Base-by-base conservation (phyloP, 805 yeast genomes). In the Yarrowia deformans region DNA sequence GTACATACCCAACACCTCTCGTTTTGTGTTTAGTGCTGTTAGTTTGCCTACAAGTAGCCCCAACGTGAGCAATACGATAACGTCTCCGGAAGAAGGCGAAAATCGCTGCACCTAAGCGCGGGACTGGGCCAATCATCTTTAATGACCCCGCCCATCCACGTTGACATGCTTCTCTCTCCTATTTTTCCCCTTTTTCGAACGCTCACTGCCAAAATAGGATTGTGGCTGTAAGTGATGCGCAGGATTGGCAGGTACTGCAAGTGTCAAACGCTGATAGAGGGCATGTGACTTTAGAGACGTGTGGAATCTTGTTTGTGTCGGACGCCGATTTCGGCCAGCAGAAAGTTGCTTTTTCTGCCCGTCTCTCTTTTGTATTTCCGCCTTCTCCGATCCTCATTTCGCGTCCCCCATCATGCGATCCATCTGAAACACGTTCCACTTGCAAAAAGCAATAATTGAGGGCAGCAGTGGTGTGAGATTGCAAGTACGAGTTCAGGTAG, bases 191-290 rank as follows among this genome's bases (percentile, higher is more conserved):
- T 32, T 49, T 48, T 48, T 13, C 29, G 29, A 43, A 43, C 48
- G 29, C 48, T 43, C 14, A 16, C 34, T 12, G 37, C 52, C 52
- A 13, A 12, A 23, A 23, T 48, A 29, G 39, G 35, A 12, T 35
- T 34, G 56, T 52, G 56, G 56, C 56, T 52, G 56, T 35, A 50
- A 50, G 10, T n/a, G 56, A 52, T 52, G 56, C 35, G 56, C 56
- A 52, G 3, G 56, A 52, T 52, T 34, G 39, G 42, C 56, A 52
- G 56, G 56, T 18, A 52, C 56, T 35, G 40, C 42, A 52, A 49
- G 39, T 14, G 35, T 16, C 54, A 49, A 49, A 49, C 39, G 39
- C 54, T 49, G 56, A 52, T 52, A 52, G n/a, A n/a, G 42, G 18
- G 29, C 56, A 52, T 34, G 56, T 52, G 56, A 34, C 54, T 49